Evolutionary conservation across 2,329 filamentous ascomycete genomes (phyloP), one percentile per base, ranked within the genome.

Genomic region (Juglanconis oblonga): DNA sequence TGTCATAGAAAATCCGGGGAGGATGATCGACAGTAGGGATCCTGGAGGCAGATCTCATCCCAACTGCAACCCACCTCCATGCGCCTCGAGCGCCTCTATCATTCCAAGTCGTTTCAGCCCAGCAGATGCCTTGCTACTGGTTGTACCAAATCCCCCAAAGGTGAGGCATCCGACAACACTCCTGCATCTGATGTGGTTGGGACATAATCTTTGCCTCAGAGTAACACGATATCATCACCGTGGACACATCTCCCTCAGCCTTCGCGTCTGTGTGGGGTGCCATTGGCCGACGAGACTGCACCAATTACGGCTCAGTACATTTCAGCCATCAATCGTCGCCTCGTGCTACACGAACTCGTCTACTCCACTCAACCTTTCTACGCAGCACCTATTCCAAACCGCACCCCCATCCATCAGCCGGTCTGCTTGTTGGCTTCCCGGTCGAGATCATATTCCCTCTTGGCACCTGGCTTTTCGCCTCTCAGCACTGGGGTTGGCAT

Each of bases 301-400:
- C 24, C 48, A 55, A 62, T 61, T 57, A 55, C 61, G 57, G 61
- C 31, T 62, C 44, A 54, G 45, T 56, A 60, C 61, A 57, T 53
- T 45, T 54, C 53, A 57, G 54, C 51, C 57, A 61, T 48, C 33
- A 51, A 54, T 48, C 31, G 5, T 54, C 33, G 32, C 44, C 32
- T 29, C 48, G 61, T 62, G 40, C 45, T n/a, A 62, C 57, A 17
- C 33, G 38, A 52, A 48, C 29, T 59, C 9, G 14, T 32, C 35
- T 33, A 7, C 36, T n/a, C 52, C 40, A 14, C 32, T 38, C 32
- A 14, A 29, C 17, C 9, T 14, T 47, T 6, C 36, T 47, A 14
- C 11, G 17, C 17, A 24, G 17, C 17, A 24, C 17, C n/a, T 36
- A 24, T 47, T 24, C 10, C 40, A 33, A 45, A 53, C 29, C 32